Evolutionary conservation across 1,284 basidiomycete species (phyloP).

Genomic region (Marasmius tenuissimus): DNA sequence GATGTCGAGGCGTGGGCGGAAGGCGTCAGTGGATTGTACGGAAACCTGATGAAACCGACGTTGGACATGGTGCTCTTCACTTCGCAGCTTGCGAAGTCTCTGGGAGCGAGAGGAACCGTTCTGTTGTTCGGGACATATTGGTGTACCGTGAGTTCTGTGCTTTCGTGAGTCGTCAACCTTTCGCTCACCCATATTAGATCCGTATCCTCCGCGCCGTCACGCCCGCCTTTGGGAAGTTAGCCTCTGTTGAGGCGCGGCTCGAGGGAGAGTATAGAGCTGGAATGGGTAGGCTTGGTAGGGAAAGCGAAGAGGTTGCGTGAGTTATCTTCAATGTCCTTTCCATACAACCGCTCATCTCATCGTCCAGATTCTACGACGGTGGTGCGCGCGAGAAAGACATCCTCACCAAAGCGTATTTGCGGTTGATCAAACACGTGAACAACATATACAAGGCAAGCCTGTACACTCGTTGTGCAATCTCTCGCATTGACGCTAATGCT

Average conservation of each 20-base stretch:
- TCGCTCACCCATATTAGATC: background rate
- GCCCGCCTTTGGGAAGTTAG: slow-evolving; percentile 91
- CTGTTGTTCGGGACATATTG: slow-evolving; percentile 87
- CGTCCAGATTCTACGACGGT: slow-evolving; percentile 85
- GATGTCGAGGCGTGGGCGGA: slow-evolving; percentile 93
- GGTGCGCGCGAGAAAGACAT: slow-evolving; percentile 85
- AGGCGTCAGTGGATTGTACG: slow-evolving; percentile 84
- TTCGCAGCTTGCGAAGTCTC: slow-evolving; percentile 82
- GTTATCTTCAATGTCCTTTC: slow-evolving; percentile 28
- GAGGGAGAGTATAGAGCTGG: slow-evolving; percentile 92
- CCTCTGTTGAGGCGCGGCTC: slow-evolving; percentile 83
- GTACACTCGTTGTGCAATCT: background rate
- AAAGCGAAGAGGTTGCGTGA: slow-evolving; percentile 92
- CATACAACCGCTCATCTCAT: background rate
- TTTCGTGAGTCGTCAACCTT: background rate
- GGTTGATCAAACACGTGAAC: slow-evolving; percentile 87
- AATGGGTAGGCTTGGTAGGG: slow-evolving; percentile 85
- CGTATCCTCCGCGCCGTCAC: slow-evolving; percentile 82
- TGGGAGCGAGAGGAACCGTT: slow-evolving; percentile 80
- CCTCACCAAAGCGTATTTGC: slow-evolving; percentile 76
- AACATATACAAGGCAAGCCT: slow-evolving; percentile 81
- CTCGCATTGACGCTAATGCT: background rate
- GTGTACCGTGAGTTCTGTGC: slow-evolving; percentile 59
- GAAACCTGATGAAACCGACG: slow-evolving; percentile 86
- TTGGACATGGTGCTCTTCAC: slow-evolving; percentile 94